A percentile compares a stretch with the other conserved stretches of the same genome.
phyloP scores from a whole-genome alignment of 176 grass and related monocot species.

The Alloteropsis semialata region DNA sequence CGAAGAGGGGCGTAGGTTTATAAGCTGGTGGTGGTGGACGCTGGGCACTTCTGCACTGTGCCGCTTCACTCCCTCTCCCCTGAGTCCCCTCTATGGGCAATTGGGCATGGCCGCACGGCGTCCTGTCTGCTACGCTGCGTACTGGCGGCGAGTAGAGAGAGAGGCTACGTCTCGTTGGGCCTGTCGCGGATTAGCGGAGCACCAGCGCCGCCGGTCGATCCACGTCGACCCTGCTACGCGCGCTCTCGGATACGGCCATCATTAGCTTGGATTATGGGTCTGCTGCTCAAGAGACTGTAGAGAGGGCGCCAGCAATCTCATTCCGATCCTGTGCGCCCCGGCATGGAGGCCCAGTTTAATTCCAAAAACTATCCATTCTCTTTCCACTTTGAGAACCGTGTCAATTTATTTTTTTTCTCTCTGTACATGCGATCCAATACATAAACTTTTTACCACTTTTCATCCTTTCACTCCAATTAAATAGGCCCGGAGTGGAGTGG shows the following conservation, averaged over 20 bases:
- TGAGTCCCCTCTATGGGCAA: background rate
- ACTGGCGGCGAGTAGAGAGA: background rate
- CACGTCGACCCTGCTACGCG: conserved; percentile 6
- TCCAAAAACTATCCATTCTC: no score
- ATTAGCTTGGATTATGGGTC: conserved; percentile 41
- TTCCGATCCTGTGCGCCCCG: background rate
- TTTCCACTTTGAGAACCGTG: no score
- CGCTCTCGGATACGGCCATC: conserved; percentile 52
- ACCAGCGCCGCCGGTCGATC: background rate
- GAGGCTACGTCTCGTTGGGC: conserved; percentile 18
- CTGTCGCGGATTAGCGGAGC: conserved; percentile 59
- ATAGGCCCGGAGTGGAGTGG: no score
- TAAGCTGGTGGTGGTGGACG: conserved; percentile 1
- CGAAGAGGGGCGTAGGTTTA: background rate
- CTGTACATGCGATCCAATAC: no score
- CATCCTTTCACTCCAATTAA: no score
- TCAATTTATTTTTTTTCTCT: no score
- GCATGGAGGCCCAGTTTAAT: no score
- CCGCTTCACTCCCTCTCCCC: background rate
- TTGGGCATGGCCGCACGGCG: background rate
- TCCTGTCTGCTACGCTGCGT: background rate
- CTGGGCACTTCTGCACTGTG: no score
- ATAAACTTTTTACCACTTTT: no score
- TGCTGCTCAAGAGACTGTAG: background rate
- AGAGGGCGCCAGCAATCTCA: background rate